Evolutionary conservation across 345 rosid genomes (phyloP).

Genomic region (Gossypium rotundifolium): DNA sequence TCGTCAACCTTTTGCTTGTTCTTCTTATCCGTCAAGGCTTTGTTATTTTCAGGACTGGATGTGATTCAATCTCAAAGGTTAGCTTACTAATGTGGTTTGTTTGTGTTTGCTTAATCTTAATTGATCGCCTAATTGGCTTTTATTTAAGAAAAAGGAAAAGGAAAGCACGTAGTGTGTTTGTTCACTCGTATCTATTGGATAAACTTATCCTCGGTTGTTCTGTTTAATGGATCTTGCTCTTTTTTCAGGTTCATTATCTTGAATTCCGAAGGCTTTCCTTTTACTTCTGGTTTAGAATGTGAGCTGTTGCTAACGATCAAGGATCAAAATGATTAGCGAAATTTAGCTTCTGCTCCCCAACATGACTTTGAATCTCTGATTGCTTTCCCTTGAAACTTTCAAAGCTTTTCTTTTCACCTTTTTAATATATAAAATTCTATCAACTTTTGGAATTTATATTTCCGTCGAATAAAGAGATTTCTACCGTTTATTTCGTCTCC

Average conservation of each 20-base stretch:
- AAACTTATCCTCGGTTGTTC: neutral
- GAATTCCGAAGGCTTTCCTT: neutral
- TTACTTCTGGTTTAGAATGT: neutral
- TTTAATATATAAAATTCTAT: neutral
- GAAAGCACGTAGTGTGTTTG: neutral
- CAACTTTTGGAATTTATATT: neutral
- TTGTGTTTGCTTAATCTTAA: neutral
- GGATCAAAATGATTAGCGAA: neutral
- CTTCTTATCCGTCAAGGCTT: neutral
- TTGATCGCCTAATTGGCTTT: neutral
- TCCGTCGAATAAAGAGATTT: neutral
- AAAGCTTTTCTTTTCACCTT: neutral
- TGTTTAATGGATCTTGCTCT: neutral
- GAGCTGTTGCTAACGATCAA: neutral
- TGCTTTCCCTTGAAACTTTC: neutral
- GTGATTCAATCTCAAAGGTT: constrained; percentile 3
- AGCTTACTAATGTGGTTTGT: neutral
- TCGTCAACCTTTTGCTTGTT: neutral
- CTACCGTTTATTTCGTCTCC: neutral
- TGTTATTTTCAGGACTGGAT: neutral
- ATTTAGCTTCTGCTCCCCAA: neutral
- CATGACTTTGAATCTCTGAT: neutral
- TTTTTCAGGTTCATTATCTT: neutral
- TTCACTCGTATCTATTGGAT: neutral
- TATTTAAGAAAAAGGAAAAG: too few relatives aligned